phyloP scores from a whole-genome alignment of 2,329 filamentous ascomycete species.

The Zymoseptoria crescenta region DNA sequence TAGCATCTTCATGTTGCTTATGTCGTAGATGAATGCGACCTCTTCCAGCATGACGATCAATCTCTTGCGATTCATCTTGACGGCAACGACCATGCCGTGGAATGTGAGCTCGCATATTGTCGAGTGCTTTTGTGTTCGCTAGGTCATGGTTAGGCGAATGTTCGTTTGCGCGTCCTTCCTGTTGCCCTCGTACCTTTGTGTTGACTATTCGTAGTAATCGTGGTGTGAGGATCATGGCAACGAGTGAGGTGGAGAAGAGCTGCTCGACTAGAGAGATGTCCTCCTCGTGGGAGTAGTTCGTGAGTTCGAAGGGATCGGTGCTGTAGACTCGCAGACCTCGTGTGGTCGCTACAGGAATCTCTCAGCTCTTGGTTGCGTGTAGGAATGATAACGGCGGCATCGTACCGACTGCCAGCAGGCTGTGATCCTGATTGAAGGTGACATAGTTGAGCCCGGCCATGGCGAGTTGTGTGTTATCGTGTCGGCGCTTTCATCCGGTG shows the following conservation, averaged over 20 bases:
- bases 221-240: slow-evolving; percentile 86
- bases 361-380: slow-evolving; percentile 5
- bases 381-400: slow-evolving; percentile 1
- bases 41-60: slow-evolving; percentile 90
- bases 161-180: slow-evolving; percentile 1
- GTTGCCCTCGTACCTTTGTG: slow-evolving; percentile 62
- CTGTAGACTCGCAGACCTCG: slow-evolving; percentile 95
- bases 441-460: slow-evolving; percentile 75
- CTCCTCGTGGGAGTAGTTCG: slow-evolving; percentile 80
- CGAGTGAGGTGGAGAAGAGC: slow-evolving; percentile 95
- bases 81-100: slow-evolving; percentile 87
- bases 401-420: slow-evolving; percentile 87
- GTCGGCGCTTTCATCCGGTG: background rate
- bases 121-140: slow-evolving; percentile 51
- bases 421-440: slow-evolving; percentile 98
- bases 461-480: background rate
- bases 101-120: slow-evolving; percentile 99
- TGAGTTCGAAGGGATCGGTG: slow-evolving; percentile 91
- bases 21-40: slow-evolving; percentile 96
- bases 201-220: slow-evolving; percentile 93
- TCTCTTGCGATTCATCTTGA: slow-evolving; percentile 88
- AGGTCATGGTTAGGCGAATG: slow-evolving; percentile 12
- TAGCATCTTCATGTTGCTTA: slow-evolving; percentile 93
- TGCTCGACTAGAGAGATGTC: slow-evolving; percentile 97
- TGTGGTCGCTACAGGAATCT: slow-evolving; percentile 59